Evolutionary conservation across 805 yeast species (phyloP).

Genomic region (Yamadazyma akitaensis): DNA sequence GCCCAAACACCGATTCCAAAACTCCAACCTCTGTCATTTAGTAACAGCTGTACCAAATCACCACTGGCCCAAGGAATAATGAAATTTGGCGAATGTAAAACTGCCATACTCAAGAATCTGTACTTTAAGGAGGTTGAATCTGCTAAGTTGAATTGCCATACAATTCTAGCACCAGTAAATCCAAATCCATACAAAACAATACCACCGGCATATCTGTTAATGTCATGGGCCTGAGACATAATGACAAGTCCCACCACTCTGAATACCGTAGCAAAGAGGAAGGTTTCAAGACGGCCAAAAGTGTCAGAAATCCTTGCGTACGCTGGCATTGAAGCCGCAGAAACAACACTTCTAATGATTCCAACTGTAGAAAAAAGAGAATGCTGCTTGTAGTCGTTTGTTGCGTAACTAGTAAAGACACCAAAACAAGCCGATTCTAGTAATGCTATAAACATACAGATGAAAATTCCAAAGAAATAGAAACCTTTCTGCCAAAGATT

Average conservation of each 20-base stretch:
- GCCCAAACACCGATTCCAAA: constrained; percentile 76
- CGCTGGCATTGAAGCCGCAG: constrained; percentile 65
- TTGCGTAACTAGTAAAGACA: constrained; percentile 47
- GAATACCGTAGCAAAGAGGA: constrained; percentile 48
- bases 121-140: constrained; percentile 68
- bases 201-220: constrained; percentile 62
- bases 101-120: constrained; percentile 62
- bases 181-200: constrained; percentile 51
- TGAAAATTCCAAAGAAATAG: constrained; percentile 48
- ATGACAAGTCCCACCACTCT: constrained; percentile 62
- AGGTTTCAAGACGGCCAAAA: constrained; percentile 58
- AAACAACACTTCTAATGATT: constrained; percentile 56
- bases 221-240: constrained; percentile 56
- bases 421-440: constrained; percentile 12
- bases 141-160: constrained; percentile 55
- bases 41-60: constrained; percentile 42
- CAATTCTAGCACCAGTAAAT: constrained; percentile 59
- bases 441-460: constrained; percentile 53
- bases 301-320: constrained; percentile 62
- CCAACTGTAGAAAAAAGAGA: constrained; percentile 57
- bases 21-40: constrained; percentile 57
- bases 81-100: constrained; percentile 69
- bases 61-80: constrained; percentile 80
- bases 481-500: constrained; percentile 27
- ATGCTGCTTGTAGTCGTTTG: constrained; percentile 50